Conservation (phyloP, 83 land plant genomes). For the Picea engelmannii region DNA sequence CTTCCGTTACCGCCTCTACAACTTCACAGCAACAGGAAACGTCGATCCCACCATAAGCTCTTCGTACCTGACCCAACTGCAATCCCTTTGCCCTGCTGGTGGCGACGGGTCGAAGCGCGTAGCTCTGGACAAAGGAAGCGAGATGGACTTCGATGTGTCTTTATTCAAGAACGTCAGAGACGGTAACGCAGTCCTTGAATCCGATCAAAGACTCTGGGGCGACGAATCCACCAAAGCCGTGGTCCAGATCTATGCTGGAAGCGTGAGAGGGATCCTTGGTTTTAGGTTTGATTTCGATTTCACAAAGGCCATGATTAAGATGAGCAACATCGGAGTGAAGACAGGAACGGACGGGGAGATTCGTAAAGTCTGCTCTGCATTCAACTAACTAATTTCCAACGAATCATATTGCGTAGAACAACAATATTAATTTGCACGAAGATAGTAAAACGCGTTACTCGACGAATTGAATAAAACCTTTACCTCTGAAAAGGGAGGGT, state of each 20-base stretch:
- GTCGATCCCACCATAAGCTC: too few relatives aligned
- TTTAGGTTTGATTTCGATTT: conserved; percentile 36
- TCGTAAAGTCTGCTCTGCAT: conserved; percentile 39
- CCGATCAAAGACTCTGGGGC: conserved; percentile 44
- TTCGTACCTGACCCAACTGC: too few relatives aligned
- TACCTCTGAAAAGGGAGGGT: too few relatives aligned
- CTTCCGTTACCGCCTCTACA: conserved; percentile 60
- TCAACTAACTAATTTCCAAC: conserved; percentile 16
- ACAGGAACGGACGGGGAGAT: conserved; percentile 56
- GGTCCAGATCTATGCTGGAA: conserved; percentile 33
- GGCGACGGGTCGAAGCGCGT: conserved; percentile 29
- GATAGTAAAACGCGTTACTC: too few relatives aligned
- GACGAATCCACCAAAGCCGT: conserved; percentile 25
- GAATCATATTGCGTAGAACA: too few relatives aligned
- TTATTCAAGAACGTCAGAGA: conserved; percentile 50
- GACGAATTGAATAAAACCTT: too few relatives aligned
- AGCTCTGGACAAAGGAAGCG: conserved; percentile 46
- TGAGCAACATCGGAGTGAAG: conserved; percentile 55
- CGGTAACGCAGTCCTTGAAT: conserved; percentile 49
- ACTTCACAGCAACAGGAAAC: conserved; percentile 57
- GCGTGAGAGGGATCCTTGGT: conserved; percentile 30
- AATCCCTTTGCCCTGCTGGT: too few relatives aligned
- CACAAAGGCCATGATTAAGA: conserved; percentile 45
- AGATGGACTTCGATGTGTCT: conserved; percentile 34
- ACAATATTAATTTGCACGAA: too few relatives aligned